A percentile compares a stretch with the other conserved stretches of the same genome.
phyloP scores from a whole-genome alignment of 2,329 filamentous ascomycete species.

The Dactylellina sp. region DNA sequence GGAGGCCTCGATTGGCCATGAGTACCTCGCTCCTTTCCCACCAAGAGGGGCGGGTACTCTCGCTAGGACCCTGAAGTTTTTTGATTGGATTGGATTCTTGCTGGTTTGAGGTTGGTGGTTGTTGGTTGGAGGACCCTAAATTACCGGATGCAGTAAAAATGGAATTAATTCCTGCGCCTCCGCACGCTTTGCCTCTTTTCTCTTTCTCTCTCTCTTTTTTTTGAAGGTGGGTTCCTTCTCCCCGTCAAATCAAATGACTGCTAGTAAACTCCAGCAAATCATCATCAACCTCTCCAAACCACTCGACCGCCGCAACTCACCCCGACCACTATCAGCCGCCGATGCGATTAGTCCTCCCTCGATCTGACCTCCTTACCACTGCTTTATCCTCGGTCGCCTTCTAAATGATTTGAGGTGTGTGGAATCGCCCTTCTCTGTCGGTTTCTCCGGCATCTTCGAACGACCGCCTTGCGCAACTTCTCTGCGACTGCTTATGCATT shows the following conservation, averaged over 20 bases:
- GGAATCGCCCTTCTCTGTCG: conserved; percentile 29
- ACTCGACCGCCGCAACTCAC: conserved; percentile 38
- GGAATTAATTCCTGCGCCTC: conserved; percentile 6
- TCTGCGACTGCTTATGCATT: conserved; percentile 33
- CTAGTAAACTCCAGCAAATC: conserved; percentile 54
- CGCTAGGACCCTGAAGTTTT: no score
- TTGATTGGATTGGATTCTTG: no score
- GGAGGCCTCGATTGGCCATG: neutral
- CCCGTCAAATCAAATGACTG: conserved; percentile 53
- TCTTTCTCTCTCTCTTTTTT: neutral
- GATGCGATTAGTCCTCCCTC: conserved; percentile 14
- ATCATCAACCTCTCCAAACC: conserved; percentile 51
- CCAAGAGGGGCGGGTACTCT: conserved; percentile 1
- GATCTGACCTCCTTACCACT: conserved; percentile 7
- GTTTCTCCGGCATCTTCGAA: conserved; percentile 10
- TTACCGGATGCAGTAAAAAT: conserved; percentile 12
- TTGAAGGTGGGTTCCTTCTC: conserved; percentile 7
- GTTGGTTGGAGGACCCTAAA: conserved; percentile 25
- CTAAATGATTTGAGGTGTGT: conserved; percentile 40
- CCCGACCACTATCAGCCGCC: conserved; percentile 14
- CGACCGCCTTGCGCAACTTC: conserved; percentile 16
- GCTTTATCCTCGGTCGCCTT: conserved; percentile 23
- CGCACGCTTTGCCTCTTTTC: no score
- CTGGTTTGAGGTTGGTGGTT: conserved; percentile 30
- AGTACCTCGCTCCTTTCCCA: neutral